Evolutionary conservation across 345 rosid genomes (phyloP), one percentile per base, ranked within the genome.

Genomic region (Turnera subulata): DNA sequence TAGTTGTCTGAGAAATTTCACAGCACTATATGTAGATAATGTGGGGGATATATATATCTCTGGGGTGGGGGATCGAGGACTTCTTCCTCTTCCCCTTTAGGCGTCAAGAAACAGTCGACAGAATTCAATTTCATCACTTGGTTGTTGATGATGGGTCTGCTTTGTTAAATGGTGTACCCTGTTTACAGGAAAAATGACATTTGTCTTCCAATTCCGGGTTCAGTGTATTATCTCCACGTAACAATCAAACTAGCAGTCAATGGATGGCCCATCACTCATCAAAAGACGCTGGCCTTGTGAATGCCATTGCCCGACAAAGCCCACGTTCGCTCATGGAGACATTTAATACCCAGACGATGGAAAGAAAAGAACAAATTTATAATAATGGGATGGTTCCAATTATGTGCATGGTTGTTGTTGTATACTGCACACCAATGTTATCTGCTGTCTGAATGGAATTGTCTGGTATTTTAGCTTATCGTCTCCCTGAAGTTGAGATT

Each of bases 21-120:
- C 54, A 65, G 70, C 61, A 76, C 74, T 75, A 56, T 70, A 50
- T 80, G 92, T 85, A 78, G 88, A 85, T 85, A 76, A 58, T 33
- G 62, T 67, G 74, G 62, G 46, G 52, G 70, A 54, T n/a, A n/a
- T n/a, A n/a, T n/a, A n/a, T n/a, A n/a, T 67, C n/a, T 59, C 66
- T 38, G 58, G 6, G 22, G 50, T 69, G 63, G 37, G 13, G 13
- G 42, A 55, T 51, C 35, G 62, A 64, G 62, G 44, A 50, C 53
- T 58, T 51, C 35, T 37, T 35, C 52, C n/a, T n/a, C n/a, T n/a
- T n/a, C n/a, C n/a, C n/a, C n/a, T n/a, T n/a, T n/a, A n/a, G n/a
- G 4, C 35, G 35, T 59, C 45, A 42, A 42, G n/a, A 42, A 11
- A 42, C n/a, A 16, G 5, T 42, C 1, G 45, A 13, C 13, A 13